Percentiles rank a stretch among this genome's conserved stretches.
These are phyloP conservation scores for Cornus kousa DNA, from an alignment of 148 eudicot genomes.

Conservation along the genomic window DNA sequence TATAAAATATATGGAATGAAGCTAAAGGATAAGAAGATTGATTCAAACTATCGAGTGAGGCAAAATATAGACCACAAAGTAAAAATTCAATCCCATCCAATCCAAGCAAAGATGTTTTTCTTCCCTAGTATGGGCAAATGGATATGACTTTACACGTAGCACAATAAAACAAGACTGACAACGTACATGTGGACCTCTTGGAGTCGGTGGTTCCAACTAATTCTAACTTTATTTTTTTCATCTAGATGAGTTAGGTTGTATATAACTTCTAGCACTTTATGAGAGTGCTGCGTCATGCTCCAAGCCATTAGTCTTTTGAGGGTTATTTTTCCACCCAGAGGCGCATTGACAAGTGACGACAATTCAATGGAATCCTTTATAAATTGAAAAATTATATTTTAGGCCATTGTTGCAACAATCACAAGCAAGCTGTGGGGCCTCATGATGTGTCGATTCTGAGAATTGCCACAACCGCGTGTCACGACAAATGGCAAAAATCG, in stretches of 20 bases:
- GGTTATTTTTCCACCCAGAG: neutral
- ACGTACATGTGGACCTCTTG: neutral
- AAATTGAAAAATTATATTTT: too few species aligned
- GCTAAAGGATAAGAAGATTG: slow-evolving; percentile 6
- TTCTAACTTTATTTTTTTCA: neutral
- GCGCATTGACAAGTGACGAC: neutral
- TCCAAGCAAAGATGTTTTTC: slow-evolving; percentile 14
- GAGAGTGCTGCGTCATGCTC: slow-evolving; percentile 24
- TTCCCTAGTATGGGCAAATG: slow-evolving; percentile 25
- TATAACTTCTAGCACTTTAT: slow-evolving; percentile 1
- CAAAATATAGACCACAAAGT: slow-evolving; percentile 35
- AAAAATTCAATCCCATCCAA: slow-evolving; percentile 6
- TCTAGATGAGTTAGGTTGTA: neutral
- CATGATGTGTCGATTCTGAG: too few species aligned
- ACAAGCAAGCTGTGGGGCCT: too few species aligned
- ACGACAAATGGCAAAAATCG: too few species aligned
- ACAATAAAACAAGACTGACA: neutral
- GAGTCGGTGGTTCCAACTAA: slow-evolving; percentile 2
- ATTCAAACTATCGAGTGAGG: slow-evolving; percentile 11
- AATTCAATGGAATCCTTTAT: neutral
- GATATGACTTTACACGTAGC: slow-evolving; percentile 21
- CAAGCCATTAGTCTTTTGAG: slow-evolving; percentile 14
- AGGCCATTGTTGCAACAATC: too few species aligned
- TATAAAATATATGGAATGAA: neutral
- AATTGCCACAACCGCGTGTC: too few species aligned